Percentiles rank a stretch among this genome's conserved stretches.
phyloP scores from a whole-genome alignment of 768 basidiomycete genomes.

The Gelatoporia subvermispora region DNA sequence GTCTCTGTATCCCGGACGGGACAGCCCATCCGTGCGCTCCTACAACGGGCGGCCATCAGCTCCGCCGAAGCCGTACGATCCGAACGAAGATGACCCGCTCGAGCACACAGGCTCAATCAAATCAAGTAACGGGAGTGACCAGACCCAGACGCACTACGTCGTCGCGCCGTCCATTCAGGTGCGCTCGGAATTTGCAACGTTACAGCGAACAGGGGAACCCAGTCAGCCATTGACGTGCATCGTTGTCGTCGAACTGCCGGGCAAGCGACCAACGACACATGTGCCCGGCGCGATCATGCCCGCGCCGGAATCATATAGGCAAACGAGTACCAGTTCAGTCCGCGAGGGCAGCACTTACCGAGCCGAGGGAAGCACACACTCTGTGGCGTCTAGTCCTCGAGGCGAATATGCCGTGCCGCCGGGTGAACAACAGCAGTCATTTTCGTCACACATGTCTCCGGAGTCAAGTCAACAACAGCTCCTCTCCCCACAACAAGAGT shows the following conservation, averaged over 20 bases:
- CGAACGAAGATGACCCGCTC: constrained; percentile 77
- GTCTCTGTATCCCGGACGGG: constrained; percentile 65
- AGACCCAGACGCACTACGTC: constrained; percentile 56
- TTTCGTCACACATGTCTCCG: constrained; percentile 15
- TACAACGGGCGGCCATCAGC: constrained; percentile 13
- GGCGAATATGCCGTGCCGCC: constrained; percentile 8
- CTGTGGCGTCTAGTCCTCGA: constrained; percentile 12
- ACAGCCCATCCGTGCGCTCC: constrained; percentile 44
- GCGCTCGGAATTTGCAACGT: constrained; percentile 83
- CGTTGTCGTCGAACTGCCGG: constrained; percentile 88
- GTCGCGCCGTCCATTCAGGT: constrained; percentile 93
- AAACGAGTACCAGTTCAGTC: neutral
- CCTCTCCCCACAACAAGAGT: constrained; percentile 1
- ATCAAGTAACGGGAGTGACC: constrained; percentile 30
- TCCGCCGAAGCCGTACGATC: constrained; percentile 48
- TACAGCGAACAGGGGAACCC: constrained; percentile 62
- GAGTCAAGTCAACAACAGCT: constrained; percentile 11
- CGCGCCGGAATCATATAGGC: constrained; percentile 5
- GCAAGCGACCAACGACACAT: constrained; percentile 46
- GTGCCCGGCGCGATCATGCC: constrained; percentile 25
- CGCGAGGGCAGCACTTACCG: constrained; percentile 2
- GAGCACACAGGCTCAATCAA: constrained; percentile 27
- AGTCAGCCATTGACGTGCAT: constrained; percentile 92
- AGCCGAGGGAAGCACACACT: constrained; percentile 11
- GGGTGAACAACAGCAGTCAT: constrained; percentile 8